Conservation (phyloP, 352 stramenopile genomes). For the Globisporangium okanoganense region DNA sequence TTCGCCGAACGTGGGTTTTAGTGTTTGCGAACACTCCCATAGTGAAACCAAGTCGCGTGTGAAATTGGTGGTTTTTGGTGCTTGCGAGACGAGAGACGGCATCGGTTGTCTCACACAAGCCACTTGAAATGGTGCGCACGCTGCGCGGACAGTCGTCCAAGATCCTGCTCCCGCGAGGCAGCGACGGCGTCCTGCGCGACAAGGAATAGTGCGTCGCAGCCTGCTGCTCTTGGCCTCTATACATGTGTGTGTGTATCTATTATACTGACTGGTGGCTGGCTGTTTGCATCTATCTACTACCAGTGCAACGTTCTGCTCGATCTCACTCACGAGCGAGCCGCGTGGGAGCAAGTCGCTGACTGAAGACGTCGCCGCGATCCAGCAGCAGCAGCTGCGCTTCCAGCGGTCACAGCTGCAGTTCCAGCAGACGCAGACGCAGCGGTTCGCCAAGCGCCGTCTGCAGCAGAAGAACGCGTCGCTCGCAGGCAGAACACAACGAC, state of each 20-base stretch:
- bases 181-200: slow-evolving; percentile 9
- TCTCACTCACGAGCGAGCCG: slow-evolving; percentile 51
- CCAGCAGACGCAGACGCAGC: slow-evolving; percentile 21
- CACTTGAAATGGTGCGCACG: slow-evolving; percentile 1
- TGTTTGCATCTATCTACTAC: background rate
- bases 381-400: slow-evolving; percentile 6
- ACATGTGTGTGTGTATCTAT: slow-evolving; percentile 4
- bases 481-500: background rate
- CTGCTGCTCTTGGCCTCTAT: background rate
- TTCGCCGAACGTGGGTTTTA: too few relatives aligned
- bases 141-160: slow-evolving; percentile 2
- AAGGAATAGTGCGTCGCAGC: slow-evolving; percentile 32
- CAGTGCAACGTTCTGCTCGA: slow-evolving; percentile 43
- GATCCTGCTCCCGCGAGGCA: slow-evolving; percentile 7
- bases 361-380: slow-evolving; percentile 26
- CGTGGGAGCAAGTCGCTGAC: slow-evolving; percentile 32
- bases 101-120: too few relatives aligned
- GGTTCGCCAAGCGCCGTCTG: slow-evolving; percentile 6
- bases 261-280: background rate
- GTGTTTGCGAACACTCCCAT: too few relatives aligned
- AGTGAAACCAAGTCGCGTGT: too few relatives aligned
- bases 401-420: slow-evolving; percentile 9
- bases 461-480: background rate
- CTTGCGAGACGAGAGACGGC: too few relatives aligned
- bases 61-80: too few relatives aligned